Evolutionary conservation across 305 asterid species (phyloP), one percentile per base, ranked within the genome.

Genomic region (Fraxinus platypoda): DNA sequence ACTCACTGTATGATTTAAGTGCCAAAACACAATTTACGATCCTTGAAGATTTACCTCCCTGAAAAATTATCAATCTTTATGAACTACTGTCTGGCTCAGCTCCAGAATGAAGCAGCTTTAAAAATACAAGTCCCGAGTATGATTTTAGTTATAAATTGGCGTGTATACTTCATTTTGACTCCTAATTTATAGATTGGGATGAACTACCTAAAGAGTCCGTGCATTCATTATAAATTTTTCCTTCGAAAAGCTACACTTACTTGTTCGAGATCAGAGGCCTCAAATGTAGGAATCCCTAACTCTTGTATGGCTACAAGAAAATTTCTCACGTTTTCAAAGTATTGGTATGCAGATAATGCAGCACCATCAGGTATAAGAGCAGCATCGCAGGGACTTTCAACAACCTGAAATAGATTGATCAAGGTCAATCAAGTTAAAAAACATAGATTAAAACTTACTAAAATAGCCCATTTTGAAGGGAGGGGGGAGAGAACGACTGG

Each of bases 21-120:
- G 96, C 99, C 93, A 93, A 81, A 41, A 97, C 96, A 82, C 96
- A 94, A 75, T 91, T 94, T 79, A 94, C 99, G 30, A 94, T 84
- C 88, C 98, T 91, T 30, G 99, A 94, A 71, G 98, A 91, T 83
- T 95, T 93, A 66, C 98, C 99, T 77, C 98, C 98, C 99, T 96
- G 91, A 75, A 72, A 86, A 86, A 62, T 71, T 59, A 81, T 49
- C 79, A 79, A 54, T 54, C 28, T n/a, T 73, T 37, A 8, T 78
- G 26, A 87, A 79, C 13, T n/a, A 62, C 31, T 26, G 59, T 43
- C 75, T 41, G 38, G 83, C 80, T 81, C 11, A 35, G 38, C 64
- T 75, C 33, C 46, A 28, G 9, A 59, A 6, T 19, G 70, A 59
- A 3, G 30, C 30, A 64, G 2, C 73, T 2, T 57, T 57, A 7